Base-by-base conservation (phyloP, 202 grass and related monocot genomes). In the Panicum virgatum region DNA sequence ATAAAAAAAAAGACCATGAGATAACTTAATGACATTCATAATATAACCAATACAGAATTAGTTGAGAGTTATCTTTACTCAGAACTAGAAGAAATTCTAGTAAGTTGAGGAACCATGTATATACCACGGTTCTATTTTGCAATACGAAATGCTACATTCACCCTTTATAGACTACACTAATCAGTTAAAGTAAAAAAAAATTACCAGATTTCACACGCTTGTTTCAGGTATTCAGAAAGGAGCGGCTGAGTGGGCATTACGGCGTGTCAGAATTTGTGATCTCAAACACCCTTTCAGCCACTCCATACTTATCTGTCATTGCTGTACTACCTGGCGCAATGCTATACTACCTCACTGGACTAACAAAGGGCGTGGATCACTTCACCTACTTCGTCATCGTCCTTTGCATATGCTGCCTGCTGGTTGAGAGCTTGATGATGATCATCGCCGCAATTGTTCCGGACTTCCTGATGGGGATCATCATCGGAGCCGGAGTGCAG, bases 351-450 rank as follows among this genome's bases (percentile, higher is more conserved):
- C 83, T 88, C 3, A 83, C 70, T 0, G 85, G 85, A 10, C 65
- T 94, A 39, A 84, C 36, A 0, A 79, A 61, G 69, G 79, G 75
- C 0, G 52, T 29, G 3, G 82, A 84, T 42, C 79, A 80, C 44
- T 86, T 91, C 40, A 38, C 12, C 30, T 88, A 91, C 69, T 94
- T 94, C 71, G 86, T 76, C 36, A 11, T 78, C 9, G 62, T 60
- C 23, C 47, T 94, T 10, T 86, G 76, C 70, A 81, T 62, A 22
- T 88, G 79, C 39, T 87, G 62, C 7, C 12, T 88, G 14, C 26
- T 94, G 29, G 83, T 90, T 0, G 88, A 94, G 65, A 85, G 91
- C 78, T 23, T 90, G 10, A 88, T 94, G 91, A 94, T 94, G 88
- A 76, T 91, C 13, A 79, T 94, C 0, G 80, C 88, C 0, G 84